These are phyloP conservation scores for Podospora tetraspora DNA, from an alignment of 495 filamentous ascomycete genomes.

Conservation along the genomic window DNA sequence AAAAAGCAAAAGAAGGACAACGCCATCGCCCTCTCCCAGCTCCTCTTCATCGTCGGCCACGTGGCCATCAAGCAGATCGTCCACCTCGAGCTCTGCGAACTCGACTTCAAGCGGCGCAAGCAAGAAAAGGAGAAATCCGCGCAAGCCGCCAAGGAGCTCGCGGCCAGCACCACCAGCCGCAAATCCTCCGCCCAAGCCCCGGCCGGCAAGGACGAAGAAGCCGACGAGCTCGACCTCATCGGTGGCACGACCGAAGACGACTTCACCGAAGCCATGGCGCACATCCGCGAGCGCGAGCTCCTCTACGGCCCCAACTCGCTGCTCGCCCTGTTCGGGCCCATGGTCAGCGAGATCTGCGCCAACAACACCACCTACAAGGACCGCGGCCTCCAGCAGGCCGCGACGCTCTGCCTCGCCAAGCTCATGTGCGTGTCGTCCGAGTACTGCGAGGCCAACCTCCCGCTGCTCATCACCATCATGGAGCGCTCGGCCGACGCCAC, in stretches of 20 bases:
- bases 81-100: constrained; percentile 95
- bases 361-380: constrained; percentile 89
- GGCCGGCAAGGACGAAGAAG: constrained; percentile 49
- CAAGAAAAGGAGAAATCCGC: constrained; percentile 83
- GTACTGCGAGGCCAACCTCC: constrained; percentile 91
- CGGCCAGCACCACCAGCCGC: constrained; percentile 29
- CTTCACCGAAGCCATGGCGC: constrained; percentile 92
- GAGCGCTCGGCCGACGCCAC: constrained; percentile 86
- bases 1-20: constrained; percentile 52
- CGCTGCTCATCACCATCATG: constrained; percentile 95
- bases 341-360: constrained; percentile 88
- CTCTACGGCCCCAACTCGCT: constrained; percentile 82
- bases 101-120: constrained; percentile 95
- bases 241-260: constrained; percentile 97
- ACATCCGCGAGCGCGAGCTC: constrained; percentile 90
- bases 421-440: constrained; percentile 94
- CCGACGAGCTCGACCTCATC: constrained; percentile 91
- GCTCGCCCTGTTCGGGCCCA: constrained; percentile 79
- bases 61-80: constrained; percentile 99
- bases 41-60: constrained; percentile 93
- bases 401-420: constrained; percentile 95
- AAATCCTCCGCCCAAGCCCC: constrained; percentile 27
- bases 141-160: constrained; percentile 35
- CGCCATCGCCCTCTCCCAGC: constrained; percentile 74
- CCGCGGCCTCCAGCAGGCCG: constrained; percentile 81